Evolutionary conservation across 1,284 basidiomycete species (phyloP), one percentile per base, ranked within the genome.

Genomic region (Fomitopsis schrenkii): DNA sequence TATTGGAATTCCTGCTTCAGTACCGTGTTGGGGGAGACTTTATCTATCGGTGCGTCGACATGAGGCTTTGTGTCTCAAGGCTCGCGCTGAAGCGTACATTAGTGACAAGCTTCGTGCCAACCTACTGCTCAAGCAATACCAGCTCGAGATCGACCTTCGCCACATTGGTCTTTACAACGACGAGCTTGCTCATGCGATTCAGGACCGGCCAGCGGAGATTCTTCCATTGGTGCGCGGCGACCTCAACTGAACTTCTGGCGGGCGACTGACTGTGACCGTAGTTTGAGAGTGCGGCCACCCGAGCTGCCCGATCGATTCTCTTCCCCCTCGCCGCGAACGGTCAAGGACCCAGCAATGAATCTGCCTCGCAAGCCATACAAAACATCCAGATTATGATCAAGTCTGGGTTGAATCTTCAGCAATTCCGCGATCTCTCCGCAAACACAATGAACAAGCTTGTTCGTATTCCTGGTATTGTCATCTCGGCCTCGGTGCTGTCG

Each of bases 401-500:
- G 69, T 95, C 93, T 19, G 91, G 91, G 9, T 84, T 95, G 65
- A 97, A 97, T 76, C 84, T 99, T 77, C 87, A 94, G 63, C 93
- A 94, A 71, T 98, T 99, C 77, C 88, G 97, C 55, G 94, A 97
- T 59, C 84, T 98, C 48, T 91, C 90, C 63, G 97, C 97, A 5
- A 86, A 96, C 68, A 95, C 91, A 33, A 93, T 98, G 81, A 95
- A 96, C 70, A 95, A 94, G 69, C 88, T 99, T 46, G 97, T 99
- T 40, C 91, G 97, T 64, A 86, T 99, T 46, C 97, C 97, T 1
- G 97, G 97, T 38, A 99, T 99, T 70, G 95, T 99, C 72, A 98
- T 99, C 73, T 97, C 96, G 42, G 92, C 97, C 0, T 97, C 96
- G 5, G 91, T 96, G 9, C 85, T 98, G 26, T 93, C 95, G 0